Evolutionary conservation across 768 basidiomycete genomes (phyloP), one percentile per base, ranked within the genome.

Genomic region (Boletus rubescentipes): DNA sequence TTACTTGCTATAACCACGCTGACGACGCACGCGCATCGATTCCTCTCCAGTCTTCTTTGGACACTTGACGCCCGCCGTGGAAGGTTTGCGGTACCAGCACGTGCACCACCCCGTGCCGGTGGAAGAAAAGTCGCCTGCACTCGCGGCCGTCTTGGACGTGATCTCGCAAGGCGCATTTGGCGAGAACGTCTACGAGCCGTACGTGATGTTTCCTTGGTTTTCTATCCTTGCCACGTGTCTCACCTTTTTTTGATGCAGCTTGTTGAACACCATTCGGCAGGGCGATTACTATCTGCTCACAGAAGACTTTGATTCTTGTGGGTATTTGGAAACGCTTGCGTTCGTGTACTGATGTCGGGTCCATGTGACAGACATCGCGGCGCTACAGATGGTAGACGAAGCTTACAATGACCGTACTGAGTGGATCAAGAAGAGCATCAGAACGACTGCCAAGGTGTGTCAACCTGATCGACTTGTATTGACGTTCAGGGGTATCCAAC

Each of bases 291-390:
- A 91, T 69, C 78, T 93, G 46, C 67, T 96, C 52, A 85, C 91
- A 0, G 94, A 98, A 66, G 95, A 98, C 75, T 98, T 98, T 65
- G 90, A 93, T 59, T 93, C 92, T 9, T 96, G 86, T 93, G 46
- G 57, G 86, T 74, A 36, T 34, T 34, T 18, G 15, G 0, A 10
- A 2, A 11, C 31, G 7, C 21, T 23, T 30, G 20, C n/a, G 41
- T 48, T 44, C 20, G 2, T 26, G 30, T 34, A 4, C 46, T 57
- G 39, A 46, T 3, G 14, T 23, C 32, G 31, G 30, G 4, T 10
- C 2, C n/a, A 2, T 21, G 48, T 30, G 35, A 30, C 61, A 89
- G 88, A 96, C 69, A 82, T 97, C 59, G 80, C 84, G 55, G 93
- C 95, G 8, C 77, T 93, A 53, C 74, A 72, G 38, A 87, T 96